These are phyloP conservation scores for Aspergillus quadricinctus DNA, from an alignment of 2,329 filamentous ascomycete species.

Conservation along the genomic window DNA sequence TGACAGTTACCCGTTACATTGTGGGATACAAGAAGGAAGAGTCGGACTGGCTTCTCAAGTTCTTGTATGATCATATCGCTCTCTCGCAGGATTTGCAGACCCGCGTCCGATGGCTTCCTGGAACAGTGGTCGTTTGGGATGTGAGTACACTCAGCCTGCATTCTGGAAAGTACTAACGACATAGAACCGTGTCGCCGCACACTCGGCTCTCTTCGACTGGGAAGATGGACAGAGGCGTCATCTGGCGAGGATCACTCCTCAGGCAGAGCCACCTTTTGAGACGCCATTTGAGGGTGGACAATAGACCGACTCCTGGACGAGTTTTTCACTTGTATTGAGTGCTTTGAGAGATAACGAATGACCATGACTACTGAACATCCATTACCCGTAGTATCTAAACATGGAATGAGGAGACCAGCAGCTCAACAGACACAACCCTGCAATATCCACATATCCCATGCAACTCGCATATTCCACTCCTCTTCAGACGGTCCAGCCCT, in stretches of 20 bases:
- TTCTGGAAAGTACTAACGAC: conserved; percentile 8
- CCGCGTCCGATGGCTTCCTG: conserved; percentile 70
- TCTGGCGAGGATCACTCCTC: conserved; percentile 75
- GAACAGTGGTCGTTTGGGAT: conserved; percentile 85
- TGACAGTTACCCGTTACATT: conserved; percentile 69
- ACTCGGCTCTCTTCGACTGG: conserved; percentile 80
- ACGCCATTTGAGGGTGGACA: conserved; percentile 50
- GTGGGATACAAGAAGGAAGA: conserved; percentile 84
- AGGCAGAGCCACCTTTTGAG: conserved; percentile 73
- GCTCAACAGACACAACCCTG: background rate
- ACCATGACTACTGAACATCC: background rate
- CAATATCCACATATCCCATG: background rate
- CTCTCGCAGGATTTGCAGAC: conserved; percentile 68
- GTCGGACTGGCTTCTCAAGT: conserved; percentile 70
- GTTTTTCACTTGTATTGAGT: background rate
- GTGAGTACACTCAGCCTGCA: conserved; percentile 28
- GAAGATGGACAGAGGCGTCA: conserved; percentile 72
- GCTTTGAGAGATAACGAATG: background rate
- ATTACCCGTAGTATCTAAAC: background rate
- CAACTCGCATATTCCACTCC: background rate
- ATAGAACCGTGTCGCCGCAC: conserved; percentile 68
- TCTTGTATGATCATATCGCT: conserved; percentile 71
- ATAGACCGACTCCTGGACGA: conserved; percentile 9
- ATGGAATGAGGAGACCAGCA: background rate
- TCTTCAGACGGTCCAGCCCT: too few relatives aligned